These are phyloP conservation scores for Oryza coarctata DNA, from an alignment of 176 grass and related monocot genomes.

Conservation along the genomic window DNA sequence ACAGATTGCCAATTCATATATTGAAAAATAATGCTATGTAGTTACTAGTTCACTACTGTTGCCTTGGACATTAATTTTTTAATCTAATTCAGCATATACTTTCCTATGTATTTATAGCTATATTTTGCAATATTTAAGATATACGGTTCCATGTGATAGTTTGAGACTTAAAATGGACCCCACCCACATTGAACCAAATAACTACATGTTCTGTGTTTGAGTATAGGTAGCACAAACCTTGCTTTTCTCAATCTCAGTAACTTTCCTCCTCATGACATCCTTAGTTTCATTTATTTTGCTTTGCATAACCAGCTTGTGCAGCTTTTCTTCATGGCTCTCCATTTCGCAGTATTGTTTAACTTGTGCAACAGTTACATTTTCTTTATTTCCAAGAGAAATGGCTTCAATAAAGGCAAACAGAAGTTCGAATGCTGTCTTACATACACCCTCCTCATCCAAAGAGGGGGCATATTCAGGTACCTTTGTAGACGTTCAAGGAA, in stretches of 20 bases:
- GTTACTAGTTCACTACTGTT: not conserved
- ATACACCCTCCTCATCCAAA: conserved; percentile 73
- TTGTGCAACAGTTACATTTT: conserved; percentile 79
- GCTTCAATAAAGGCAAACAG: conserved; percentile 79
- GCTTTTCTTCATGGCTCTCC: conserved; percentile 88
- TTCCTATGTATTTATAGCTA: not conserved
- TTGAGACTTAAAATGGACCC: not conserved
- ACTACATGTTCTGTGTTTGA: not conserved
- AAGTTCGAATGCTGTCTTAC: conserved; percentile 64
- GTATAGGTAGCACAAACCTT: conserved; percentile 47
- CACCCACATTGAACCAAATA: not conserved
- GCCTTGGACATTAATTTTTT: conserved; percentile 3
- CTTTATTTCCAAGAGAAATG: conserved; percentile 87
- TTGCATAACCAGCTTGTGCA: conserved; percentile 69
- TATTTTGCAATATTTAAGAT: not conserved
- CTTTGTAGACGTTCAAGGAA: conserved; percentile 68
- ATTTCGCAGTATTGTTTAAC: conserved; percentile 88
- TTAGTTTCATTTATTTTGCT: conserved; percentile 89
- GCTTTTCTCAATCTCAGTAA: conserved; percentile 90
- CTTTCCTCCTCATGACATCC: conserved; percentile 68
- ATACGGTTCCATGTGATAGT: not conserved
- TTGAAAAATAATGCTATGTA: not conserved
- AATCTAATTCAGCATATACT: not conserved
- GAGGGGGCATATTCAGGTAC: conserved; percentile 80
- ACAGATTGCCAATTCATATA: not conserved